These are phyloP conservation scores for Cystobasidium pallidum DNA, from an alignment of 1,284 basidiomycete genomes.

Conservation along the genomic window DNA sequence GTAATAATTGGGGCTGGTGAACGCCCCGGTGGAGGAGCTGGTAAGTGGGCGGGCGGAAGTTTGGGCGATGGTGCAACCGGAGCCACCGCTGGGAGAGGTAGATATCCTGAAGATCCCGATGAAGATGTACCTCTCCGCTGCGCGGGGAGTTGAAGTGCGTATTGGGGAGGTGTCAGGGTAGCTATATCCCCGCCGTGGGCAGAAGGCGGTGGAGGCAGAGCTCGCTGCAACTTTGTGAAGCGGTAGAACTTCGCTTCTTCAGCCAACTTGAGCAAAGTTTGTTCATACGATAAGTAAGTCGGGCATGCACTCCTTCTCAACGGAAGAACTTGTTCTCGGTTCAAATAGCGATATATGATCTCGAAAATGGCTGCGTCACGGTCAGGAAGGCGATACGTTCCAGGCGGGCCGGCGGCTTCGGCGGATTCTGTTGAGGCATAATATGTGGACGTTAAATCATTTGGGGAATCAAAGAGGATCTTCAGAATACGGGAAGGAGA, in stretches of 20 bases:
- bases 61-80: neutral
- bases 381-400: constrained; percentile 35
- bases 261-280: constrained; percentile 34
- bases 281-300: constrained; percentile 41
- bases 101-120: neutral
- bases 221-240: constrained; percentile 29
- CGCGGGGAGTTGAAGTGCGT: neutral
- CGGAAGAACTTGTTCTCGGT: constrained; percentile 37
- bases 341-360: constrained; percentile 40
- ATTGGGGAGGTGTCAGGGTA: neutral
- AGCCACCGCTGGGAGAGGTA: constrained; percentile 9
- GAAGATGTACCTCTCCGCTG: neutral
- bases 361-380: constrained; percentile 40
- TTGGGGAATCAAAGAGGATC: constrained; percentile 40
- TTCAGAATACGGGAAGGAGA: neutral
- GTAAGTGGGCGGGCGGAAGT: neutral
- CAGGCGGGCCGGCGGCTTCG: constrained; percentile 7
- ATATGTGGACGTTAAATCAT: constrained; percentile 43
- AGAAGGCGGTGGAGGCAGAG: constrained; percentile 17
- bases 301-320: constrained; percentile 27
- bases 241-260: constrained; percentile 44
- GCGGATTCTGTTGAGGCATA: constrained; percentile 33
- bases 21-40: neutral
- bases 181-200: neutral
- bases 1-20: neutral